Evolutionary conservation across 2,329 filamentous ascomycete species (phyloP).

Genomic region (Scedosporium boydii): DNA sequence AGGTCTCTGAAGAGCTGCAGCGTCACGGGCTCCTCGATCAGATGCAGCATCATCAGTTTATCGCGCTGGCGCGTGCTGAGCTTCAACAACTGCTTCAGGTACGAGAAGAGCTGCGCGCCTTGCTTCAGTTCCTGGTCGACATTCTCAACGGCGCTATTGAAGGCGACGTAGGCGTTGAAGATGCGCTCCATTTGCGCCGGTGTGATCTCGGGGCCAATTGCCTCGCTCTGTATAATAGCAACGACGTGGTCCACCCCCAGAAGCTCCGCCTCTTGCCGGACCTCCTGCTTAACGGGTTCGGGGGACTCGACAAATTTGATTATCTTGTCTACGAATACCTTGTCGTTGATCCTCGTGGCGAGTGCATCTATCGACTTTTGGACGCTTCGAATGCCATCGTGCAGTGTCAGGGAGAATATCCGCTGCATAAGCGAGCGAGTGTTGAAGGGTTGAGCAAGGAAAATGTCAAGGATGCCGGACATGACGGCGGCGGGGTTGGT

Average conservation of each 20-base stretch:
- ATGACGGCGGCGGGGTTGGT: constrained; percentile 96
- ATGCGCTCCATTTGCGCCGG: constrained; percentile 71
- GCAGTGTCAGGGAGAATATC: constrained; percentile 84
- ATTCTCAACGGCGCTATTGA: constrained; percentile 90
- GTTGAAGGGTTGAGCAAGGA: constrained; percentile 90
- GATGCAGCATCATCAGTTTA: constrained; percentile 92
- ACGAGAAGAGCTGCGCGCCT: constrained; percentile 85
- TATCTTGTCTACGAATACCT: constrained; percentile 70
- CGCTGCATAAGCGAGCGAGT: constrained; percentile 83
- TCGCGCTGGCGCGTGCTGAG: constrained; percentile 84
- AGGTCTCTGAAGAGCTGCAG: constrained; percentile 91
- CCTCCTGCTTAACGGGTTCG: constrained; percentile 62
- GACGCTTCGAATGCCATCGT: constrained; percentile 80
- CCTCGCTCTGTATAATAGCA: constrained; percentile 70
- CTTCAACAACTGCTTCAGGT: constrained; percentile 91
- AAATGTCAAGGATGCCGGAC: constrained; percentile 89
- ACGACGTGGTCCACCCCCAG: constrained; percentile 82
- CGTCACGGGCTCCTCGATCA: constrained; percentile 96
- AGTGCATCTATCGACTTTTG: constrained; percentile 81
- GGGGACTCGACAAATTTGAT: constrained; percentile 68
- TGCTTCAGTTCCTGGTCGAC: constrained; percentile 84
- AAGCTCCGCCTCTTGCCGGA: constrained; percentile 61
- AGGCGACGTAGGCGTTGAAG: constrained; percentile 92
- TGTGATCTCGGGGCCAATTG: constrained; percentile 61
- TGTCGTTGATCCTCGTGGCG: constrained; percentile 68